Base-by-base conservation (phyloP, 2,329 filamentous ascomycete genomes). In the Acephala macrosclerotiorum region DNA sequence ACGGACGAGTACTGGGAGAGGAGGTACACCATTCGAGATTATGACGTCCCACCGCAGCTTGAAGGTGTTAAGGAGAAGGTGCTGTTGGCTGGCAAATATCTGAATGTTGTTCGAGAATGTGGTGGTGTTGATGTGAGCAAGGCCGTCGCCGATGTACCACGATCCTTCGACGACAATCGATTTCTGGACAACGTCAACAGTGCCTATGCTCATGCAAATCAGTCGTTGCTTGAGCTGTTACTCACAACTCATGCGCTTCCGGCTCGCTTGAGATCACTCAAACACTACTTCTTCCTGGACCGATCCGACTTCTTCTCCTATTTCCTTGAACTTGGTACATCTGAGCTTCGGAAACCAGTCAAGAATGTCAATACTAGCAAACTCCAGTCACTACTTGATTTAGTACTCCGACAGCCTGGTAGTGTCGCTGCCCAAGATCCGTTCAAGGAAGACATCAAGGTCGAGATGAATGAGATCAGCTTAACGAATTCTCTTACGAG, bases 1-100 rank as follows among this genome's bases (percentile, higher is more conserved):
- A 99, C 95, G 0, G 96, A 99, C 77, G 96, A 99, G 75, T 99
- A 99, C 78, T 99, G 96, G 96, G 96, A 99, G 77, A 93, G 97
- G 75, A 87, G 96, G 69, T 99, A 99, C 76, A 98, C 96, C 4
- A 91, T 99, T 68, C 90, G 96, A 66, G 93, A 97, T 67, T 89
- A 93, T 58, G 92, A 97, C 66, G 90, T 98, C 0, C 96, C 96
- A 2, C 94, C 95, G 9, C 96, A 99, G 76, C 86, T 99, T 4
- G 91, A 96, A 76, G 89, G 87, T 33, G 91, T 98, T 71, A 96
- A 96, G 76, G 94, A 97, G 72, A 97, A 97, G 79, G 95, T 98
- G 1, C 84, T 99, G 2, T 84, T 99, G 38, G 96, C 96, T 20
- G 96, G 96, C 45, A 99, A 99, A 78, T 99, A 99, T 76, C 87